These are phyloP conservation scores for Leccinellum luteum DNA, from an alignment of 768 basidiomycete species.

Conservation along the genomic window DNA sequence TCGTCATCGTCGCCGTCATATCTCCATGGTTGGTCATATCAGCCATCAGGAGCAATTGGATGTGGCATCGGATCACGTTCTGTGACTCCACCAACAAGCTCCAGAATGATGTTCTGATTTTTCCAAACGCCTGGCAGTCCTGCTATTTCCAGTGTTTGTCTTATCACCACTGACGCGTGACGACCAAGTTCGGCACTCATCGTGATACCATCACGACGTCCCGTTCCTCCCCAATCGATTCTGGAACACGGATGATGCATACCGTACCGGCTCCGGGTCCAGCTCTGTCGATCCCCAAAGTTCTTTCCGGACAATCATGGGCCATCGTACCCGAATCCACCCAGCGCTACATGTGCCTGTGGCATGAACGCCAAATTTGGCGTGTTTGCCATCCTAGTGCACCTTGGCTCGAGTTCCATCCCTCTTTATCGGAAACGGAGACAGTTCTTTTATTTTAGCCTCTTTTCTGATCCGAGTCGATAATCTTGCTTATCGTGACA, in stretches of 20 bases:
- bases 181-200: background rate
- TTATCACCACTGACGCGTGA: background rate
- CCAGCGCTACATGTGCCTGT: background rate
- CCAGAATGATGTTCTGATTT: background rate
- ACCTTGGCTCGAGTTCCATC: background rate
- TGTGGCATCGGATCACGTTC: background rate
- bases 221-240: background rate
- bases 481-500: background rate
- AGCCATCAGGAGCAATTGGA: background rate
- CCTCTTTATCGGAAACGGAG: background rate
- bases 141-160: background rate
- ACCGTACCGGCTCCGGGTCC: background rate
- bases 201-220: background rate
- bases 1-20: background rate
- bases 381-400: background rate
- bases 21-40: background rate
- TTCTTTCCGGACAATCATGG: background rate
- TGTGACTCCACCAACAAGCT: background rate
- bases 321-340: background rate
- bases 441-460: background rate
- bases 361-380: background rate
- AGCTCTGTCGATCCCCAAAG: background rate
- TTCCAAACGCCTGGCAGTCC: background rate
- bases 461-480: background rate
- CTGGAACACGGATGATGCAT: background rate